Conservation (phyloP, 164 flowering plant genomes). For the Cinnamomum micranthum region DNA sequence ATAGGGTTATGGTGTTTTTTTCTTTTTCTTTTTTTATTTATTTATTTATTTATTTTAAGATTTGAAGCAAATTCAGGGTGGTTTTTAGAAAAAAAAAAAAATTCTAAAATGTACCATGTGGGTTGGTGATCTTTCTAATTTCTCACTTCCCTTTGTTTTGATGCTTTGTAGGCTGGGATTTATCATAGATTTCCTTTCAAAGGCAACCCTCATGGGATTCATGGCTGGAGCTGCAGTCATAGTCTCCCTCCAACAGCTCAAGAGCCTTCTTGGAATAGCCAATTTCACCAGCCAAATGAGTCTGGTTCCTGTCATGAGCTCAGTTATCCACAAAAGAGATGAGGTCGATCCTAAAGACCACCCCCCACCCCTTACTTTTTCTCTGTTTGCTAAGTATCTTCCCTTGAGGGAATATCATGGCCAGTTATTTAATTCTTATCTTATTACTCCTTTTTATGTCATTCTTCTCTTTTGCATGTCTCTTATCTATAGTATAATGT, state of each 20-base stretch:
- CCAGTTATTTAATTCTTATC: too few relatives aligned
- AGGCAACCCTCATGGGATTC: slow-evolving; percentile 78
- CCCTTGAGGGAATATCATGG: too few relatives aligned
- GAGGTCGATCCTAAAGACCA: slow-evolving; percentile 43
- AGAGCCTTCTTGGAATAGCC: slow-evolving; percentile 64
- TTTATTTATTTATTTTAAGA: too few relatives aligned
- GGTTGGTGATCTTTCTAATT: neutral
- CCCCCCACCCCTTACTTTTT: slow-evolving; percentile 5
- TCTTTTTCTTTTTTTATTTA: too few relatives aligned
- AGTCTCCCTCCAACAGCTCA: slow-evolving; percentile 69
- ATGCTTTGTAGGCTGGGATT: slow-evolving; percentile 64
- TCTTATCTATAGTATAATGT: neutral
- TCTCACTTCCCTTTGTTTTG: neutral
- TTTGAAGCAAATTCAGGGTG: neutral
- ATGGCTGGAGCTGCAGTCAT: slow-evolving; percentile 77
- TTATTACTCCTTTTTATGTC: slow-evolving; percentile 1
- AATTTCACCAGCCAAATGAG: slow-evolving; percentile 67
- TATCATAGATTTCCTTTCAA: slow-evolving; percentile 82
- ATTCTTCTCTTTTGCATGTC: neutral
- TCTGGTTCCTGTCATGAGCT: slow-evolving; percentile 44
- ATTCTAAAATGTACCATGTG: neutral
- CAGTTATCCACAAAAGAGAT: slow-evolving; percentile 36
- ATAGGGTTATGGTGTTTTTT: too few relatives aligned
- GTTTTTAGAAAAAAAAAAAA: too few relatives aligned
- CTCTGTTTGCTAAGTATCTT: too few relatives aligned